Conservation (phyloP, 331 rosid species). For the Pyrus hybrid region DNA sequence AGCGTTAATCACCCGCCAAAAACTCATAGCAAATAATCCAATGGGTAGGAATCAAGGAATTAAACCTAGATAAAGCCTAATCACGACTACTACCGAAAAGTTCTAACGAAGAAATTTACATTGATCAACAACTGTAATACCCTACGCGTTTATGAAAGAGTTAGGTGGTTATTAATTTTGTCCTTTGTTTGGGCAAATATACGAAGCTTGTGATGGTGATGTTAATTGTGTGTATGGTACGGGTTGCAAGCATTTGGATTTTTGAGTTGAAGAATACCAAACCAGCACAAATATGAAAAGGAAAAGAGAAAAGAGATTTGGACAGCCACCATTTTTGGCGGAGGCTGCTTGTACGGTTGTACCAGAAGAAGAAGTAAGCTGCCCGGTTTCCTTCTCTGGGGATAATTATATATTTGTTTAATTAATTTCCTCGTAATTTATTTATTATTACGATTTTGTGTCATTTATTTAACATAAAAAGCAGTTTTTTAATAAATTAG, state of each 20-base stretch:
- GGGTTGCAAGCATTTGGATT: neutral
- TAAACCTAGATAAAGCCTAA: too few relatives aligned
- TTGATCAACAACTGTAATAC: neutral
- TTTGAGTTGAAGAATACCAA: constrained; percentile 6
- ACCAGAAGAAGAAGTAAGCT: neutral
- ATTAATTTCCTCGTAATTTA: neutral
- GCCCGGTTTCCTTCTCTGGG: neutral
- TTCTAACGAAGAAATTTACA: too few relatives aligned
- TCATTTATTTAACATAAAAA: neutral
- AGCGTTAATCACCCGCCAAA: neutral
- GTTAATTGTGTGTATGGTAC: neutral
- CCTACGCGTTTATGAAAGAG: neutral
- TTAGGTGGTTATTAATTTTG: neutral
- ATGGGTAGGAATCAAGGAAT: too few relatives aligned
- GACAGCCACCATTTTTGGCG: constrained; percentile 20
- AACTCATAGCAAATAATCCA: too few relatives aligned
- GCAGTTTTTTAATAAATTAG: neutral
- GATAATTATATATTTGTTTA: neutral
- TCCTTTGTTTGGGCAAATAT: too few relatives aligned
- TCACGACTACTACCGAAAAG: too few relatives aligned
- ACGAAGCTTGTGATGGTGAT: neutral
- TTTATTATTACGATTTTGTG: neutral
- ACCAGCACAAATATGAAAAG: constrained; percentile 1
- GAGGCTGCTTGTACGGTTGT: neutral
- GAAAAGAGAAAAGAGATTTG: neutral